Conservation (phyloP, 2,329 filamentous ascomycete genomes). For the Fusarium neocosmosporiellum region DNA sequence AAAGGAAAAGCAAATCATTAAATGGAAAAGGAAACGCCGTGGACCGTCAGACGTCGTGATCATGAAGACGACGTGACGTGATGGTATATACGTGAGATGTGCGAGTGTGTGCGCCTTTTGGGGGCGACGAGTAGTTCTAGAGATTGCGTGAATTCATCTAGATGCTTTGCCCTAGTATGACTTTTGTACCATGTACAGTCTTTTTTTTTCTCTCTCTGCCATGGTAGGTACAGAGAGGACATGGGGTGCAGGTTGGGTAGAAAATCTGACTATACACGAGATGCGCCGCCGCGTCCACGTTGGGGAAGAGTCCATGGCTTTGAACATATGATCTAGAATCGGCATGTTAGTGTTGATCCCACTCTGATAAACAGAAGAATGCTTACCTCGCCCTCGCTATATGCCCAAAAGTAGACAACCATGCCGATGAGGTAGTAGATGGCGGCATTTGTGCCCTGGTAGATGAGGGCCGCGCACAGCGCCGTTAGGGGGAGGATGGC, state of each 20-base stretch:
- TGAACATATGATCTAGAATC: conserved; percentile 70
- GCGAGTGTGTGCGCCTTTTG: conserved; percentile 1
- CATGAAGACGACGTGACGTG: neutral
- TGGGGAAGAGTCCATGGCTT: conserved; percentile 78
- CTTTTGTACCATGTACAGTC: conserved; percentile 21
- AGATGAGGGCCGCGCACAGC: conserved; percentile 80
- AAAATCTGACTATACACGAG: conserved; percentile 34
- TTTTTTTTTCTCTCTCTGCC: neutral
- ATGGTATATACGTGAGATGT: conserved; percentile 26
- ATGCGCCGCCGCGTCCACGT: conserved; percentile 52
- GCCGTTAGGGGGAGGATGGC: conserved; percentile 83
- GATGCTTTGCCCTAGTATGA: conserved; percentile 12
- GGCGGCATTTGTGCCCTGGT: conserved; percentile 92
- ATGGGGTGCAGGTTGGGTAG: conserved; percentile 20
- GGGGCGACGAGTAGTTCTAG: conserved; percentile 9
- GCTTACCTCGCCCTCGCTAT: conserved; percentile 93
- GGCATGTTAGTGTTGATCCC: conserved; percentile 14
- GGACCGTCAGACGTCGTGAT: conserved; percentile 24
- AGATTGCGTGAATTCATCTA: conserved; percentile 6
- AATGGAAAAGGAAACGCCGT: neutral
- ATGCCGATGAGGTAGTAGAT: conserved; percentile 92
- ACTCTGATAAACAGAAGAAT: neutral
- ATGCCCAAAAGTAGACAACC: conserved; percentile 94
- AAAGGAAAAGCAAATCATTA: conserved; percentile 23
- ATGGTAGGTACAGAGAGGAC: neutral